These are phyloP conservation scores for Triticum monococcum DNA, from an alignment of 176 grass and related monocot species.

Conservation along the genomic window DNA sequence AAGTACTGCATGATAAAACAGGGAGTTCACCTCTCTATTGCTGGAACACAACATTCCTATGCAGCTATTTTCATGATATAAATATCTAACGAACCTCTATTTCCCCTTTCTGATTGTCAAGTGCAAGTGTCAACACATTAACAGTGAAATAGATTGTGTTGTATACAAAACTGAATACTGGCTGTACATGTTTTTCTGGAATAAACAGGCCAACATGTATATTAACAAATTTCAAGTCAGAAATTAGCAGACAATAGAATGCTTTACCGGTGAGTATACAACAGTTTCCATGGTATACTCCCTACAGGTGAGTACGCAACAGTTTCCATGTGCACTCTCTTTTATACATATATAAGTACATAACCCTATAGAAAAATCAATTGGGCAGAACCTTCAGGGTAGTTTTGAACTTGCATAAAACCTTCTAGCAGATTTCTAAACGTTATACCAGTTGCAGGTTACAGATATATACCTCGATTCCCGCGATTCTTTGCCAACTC, in stretches of 20 bases:
- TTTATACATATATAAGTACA: not conserved
- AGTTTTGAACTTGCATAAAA: slow-evolving; percentile 10
- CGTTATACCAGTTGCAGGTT: not conserved
- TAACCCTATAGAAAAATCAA: not conserved
- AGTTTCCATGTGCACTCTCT: not conserved
- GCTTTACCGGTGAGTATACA: not conserved
- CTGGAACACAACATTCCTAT: not conserved
- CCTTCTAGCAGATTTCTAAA: not conserved
- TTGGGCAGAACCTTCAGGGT: not conserved
- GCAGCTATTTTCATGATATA: not conserved
- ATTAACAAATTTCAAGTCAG: slow-evolving; percentile 13
- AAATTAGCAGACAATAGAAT: slow-evolving; percentile 4
- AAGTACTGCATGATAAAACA: not conserved
- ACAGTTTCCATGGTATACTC: not conserved
- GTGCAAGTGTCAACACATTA: slow-evolving; percentile 10
- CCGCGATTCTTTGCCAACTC: slow-evolving; percentile 49
- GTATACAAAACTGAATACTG: not conserved
- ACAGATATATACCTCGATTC: slow-evolving; percentile 64
- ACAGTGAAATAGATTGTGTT: not conserved
- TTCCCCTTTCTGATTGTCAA: not conserved
- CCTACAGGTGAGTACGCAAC: not conserved
- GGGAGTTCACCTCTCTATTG: not conserved
- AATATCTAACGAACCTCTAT: not conserved
- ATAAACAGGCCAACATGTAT: not conserved
- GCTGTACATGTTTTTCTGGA: not conserved